Evolutionary conservation across 352 stramenopile genomes (phyloP), one percentile per base, ranked within the genome.

Genomic region (Phytophthora ramorum): DNA sequence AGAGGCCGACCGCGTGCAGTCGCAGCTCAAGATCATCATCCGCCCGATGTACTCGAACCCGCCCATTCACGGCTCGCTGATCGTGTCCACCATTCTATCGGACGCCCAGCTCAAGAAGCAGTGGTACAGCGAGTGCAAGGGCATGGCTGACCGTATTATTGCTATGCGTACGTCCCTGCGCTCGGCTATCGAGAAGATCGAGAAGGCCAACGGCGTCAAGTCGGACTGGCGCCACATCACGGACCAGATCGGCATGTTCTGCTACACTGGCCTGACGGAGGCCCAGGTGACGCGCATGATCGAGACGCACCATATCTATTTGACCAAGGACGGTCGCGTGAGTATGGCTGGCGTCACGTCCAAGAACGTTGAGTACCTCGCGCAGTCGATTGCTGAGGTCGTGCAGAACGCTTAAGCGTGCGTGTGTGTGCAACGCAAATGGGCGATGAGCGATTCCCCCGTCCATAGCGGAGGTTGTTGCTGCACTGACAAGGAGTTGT

Each of bases 171-270:
- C 60, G 60, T 64, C 73, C 38, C 81, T 99, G 50, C 84, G 85
- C 48, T 77, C 89, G 58, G 75, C 80, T 12, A 79, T 98, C 26
- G 87, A 96, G 63, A 82, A 81, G 61, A 81, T 97, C 38, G 83
- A 97, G 49, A 78, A 79, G 52, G 68, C 82, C 28, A 83, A 79
- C 66, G 90, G 90, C 43, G 96, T 83, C 48, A 91, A 85, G 49
- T 87, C 72, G 60, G 89, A 98, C 75, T 99, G 98, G 98, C 76
- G 94, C 67, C 97, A 99, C 81, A 98, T 99, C 73, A 99, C 94
- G 19, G 96, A 98, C 58, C 98, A 99, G 81, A 99, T 99, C 70
- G 97, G 98, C 63, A 99, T 99, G 98, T 99, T 99, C 87, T 99
- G 96, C 74, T 99, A 96, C 85, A 99, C 96, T 40, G 97, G 98